Evolutionary conservation across 257 asterid species (phyloP).

Genomic region (Henckelia pumila): DNA sequence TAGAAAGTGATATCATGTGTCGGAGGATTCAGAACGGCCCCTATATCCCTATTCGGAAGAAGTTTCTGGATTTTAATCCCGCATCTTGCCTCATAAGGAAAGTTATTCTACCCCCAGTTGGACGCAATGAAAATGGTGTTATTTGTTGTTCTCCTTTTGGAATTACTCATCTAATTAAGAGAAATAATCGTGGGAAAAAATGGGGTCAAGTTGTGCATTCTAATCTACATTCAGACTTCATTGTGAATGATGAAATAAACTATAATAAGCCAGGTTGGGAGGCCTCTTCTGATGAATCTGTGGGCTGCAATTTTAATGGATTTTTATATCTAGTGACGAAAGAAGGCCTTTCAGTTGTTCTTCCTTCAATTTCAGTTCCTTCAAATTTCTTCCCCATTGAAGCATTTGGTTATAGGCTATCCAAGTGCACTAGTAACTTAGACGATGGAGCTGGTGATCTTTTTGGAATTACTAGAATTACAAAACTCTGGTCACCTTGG

Average conservation of each 20-base stretch:
- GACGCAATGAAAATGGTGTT: constrained; percentile 52
- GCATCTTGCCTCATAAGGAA: constrained; percentile 46
- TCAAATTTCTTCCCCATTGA: constrained; percentile 70
- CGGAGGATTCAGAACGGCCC: constrained; percentile 30
- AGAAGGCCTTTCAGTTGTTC: constrained; percentile 80
- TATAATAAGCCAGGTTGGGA: constrained; percentile 47
- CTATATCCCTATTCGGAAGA: constrained; percentile 28
- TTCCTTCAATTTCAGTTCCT: constrained; percentile 70
- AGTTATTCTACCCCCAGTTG: constrained; percentile 57
- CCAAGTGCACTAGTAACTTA: constrained; percentile 34
- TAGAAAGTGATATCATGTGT: constrained; percentile 32
- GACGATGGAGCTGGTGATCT: constrained; percentile 38
- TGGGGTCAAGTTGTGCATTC: constrained; percentile 62
- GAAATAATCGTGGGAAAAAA: constrained; percentile 39
- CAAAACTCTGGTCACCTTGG: constrained; percentile 68
- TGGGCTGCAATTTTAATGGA: constrained; percentile 80
- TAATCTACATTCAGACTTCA: constrained; percentile 45
- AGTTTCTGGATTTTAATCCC: constrained; percentile 35
- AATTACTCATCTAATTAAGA: constrained; percentile 68
- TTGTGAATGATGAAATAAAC: constrained; percentile 50
- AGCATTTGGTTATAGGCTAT: constrained; percentile 63
- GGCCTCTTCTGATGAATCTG: constrained; percentile 54
- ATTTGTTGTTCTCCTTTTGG: constrained; percentile 87
- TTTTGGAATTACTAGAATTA: constrained; percentile 37
- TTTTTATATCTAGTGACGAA: constrained; percentile 71